phyloP scores from a whole-genome alignment of 2,329 filamentous ascomycete genomes.

The Ophiosphaerella herpotricha region DNA sequence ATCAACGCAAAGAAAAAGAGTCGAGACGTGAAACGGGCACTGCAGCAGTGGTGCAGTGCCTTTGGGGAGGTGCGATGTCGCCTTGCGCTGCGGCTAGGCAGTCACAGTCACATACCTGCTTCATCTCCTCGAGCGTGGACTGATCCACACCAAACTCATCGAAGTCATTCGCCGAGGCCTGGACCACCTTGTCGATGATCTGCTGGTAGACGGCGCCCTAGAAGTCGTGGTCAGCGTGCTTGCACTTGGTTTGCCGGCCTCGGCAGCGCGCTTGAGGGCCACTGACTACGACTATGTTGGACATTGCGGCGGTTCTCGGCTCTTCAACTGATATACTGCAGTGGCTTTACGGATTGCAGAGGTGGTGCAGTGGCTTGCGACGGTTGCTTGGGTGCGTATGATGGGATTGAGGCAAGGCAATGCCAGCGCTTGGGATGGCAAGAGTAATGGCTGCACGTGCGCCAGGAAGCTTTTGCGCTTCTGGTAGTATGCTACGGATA shows the following conservation, averaged over 20 bases:
- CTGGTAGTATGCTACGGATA: constrained; percentile 26
- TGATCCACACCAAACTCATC: constrained; percentile 95
- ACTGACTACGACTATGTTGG: constrained; percentile 47
- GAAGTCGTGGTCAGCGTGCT: constrained; percentile 36
- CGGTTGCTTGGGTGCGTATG: constrained; percentile 25
- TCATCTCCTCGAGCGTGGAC: constrained; percentile 82
- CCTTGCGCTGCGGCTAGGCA: constrained; percentile 16
- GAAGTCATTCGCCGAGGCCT: constrained; percentile 82
- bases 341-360: constrained; percentile 15
- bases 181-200: constrained; percentile 76
- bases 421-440: constrained; percentile 36
- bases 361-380: constrained; percentile 20
- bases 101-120: constrained; percentile 68
- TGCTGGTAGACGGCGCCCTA: constrained; percentile 81
- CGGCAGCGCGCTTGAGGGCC: constrained; percentile 23
- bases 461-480: constrained; percentile 31
- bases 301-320: constrained; percentile 35
- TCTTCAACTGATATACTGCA: constrained; percentile 22
- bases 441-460: constrained; percentile 25
- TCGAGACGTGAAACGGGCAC: constrained; percentile 6
- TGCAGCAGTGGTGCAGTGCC: constrained; percentile 11
- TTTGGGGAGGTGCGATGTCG: constrained; percentile 20
- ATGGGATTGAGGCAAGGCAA: constrained; percentile 28
- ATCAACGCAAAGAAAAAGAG: constrained; percentile 12
- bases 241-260: constrained; percentile 16